A percentile compares a stretch with the other conserved stretches of the same genome.
These are phyloP conservation scores for Pichia sp. DNA, from an alignment of 1,139 yeast genomes.

Conservation along the genomic window DNA sequence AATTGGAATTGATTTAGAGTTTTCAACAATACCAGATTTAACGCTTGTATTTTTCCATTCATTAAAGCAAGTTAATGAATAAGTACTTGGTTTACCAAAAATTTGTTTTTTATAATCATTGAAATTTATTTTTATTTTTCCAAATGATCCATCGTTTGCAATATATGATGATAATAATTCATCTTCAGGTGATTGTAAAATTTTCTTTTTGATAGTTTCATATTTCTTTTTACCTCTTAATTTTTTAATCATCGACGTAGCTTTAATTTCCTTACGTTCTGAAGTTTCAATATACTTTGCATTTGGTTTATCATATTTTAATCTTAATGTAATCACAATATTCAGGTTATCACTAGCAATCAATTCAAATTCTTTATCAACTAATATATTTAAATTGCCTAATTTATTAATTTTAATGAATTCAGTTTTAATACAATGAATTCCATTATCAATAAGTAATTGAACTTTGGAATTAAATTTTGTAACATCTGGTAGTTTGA, in stretches of 20 bases:
- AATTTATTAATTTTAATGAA: slow-evolving; percentile 46
- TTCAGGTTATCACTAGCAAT: slow-evolving; percentile 62
- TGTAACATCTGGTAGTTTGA: slow-evolving; percentile 51
- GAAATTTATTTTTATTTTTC: slow-evolving; percentile 62
- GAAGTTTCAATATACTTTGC: slow-evolving; percentile 51
- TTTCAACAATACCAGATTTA: slow-evolving; percentile 30
- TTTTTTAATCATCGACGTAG: slow-evolving; percentile 41
- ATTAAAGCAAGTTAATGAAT: slow-evolving; percentile 60
- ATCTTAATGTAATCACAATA: slow-evolving; percentile 68
- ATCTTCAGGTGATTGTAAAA: slow-evolving; percentile 40
- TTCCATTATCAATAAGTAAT: slow-evolving; percentile 80
- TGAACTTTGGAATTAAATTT: slow-evolving; percentile 58
- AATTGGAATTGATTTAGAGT: slow-evolving; percentile 52
- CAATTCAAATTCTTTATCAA: slow-evolving; percentile 82
- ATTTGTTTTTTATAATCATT: slow-evolving; percentile 51
- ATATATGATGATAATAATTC: slow-evolving; percentile 55
- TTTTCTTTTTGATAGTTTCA: slow-evolving; percentile 39
- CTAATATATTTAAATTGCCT: slow-evolving; percentile 29
- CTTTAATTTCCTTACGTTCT: slow-evolving; percentile 46
- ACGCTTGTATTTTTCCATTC: slow-evolving; percentile 61
- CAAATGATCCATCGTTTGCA: slow-evolving; percentile 87
- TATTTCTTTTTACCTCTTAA: slow-evolving; percentile 45
- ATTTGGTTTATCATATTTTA: slow-evolving; percentile 49
- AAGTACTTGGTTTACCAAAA: slow-evolving; percentile 46
- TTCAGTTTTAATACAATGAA: slow-evolving; percentile 77